Evolutionary conservation across 495 filamentous ascomycete species (phyloP).

Genomic region (Entonaema liquescens): DNA sequence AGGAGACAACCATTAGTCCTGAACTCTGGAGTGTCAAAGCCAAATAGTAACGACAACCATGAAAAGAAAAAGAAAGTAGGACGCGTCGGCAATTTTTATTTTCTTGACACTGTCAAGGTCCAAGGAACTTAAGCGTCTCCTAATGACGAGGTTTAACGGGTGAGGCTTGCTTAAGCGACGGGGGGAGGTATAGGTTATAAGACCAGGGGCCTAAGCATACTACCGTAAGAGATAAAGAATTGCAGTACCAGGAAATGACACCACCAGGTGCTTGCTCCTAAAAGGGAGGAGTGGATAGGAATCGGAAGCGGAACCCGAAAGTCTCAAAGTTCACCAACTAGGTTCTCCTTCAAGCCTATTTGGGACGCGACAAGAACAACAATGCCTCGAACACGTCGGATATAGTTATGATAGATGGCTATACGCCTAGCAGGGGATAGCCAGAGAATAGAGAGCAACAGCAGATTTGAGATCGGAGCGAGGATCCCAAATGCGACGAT

Average conservation of each 20-base stretch:
- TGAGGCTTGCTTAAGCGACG: conserved; percentile 55
- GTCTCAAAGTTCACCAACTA: conserved; percentile 55
- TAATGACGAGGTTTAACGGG: conserved; percentile 55
- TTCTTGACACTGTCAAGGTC: conserved; percentile 51
- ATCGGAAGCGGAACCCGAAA: conserved; percentile 56
- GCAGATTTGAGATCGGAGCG: conserved; percentile 46
- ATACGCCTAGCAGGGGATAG: conserved; percentile 38
- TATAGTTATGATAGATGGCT: conserved; percentile 35
- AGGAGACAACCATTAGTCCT: conserved; percentile 62
- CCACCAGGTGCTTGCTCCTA: conserved; percentile 46
- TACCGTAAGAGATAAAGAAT: conserved; percentile 47
- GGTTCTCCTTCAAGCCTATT: conserved; percentile 43
- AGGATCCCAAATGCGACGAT: conserved; percentile 40
- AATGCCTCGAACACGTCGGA: conserved; percentile 32
- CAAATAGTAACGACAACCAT: conserved; percentile 45
- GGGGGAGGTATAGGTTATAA: conserved; percentile 52
- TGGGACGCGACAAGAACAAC: conserved; percentile 31
- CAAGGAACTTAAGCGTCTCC: conserved; percentile 47
- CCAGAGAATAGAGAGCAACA: conserved; percentile 43
- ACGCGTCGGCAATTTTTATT: conserved; percentile 56
- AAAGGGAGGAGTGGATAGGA: conserved; percentile 52
- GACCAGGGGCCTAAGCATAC: conserved; percentile 49
- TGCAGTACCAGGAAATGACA: conserved; percentile 48
- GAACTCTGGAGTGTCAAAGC: conserved; percentile 45
- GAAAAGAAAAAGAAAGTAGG: conserved; percentile 42